Evolutionary conservation across 805 yeast species (phyloP), one percentile per base, ranked within the genome.

Genomic region (Ogataea dorogensis): DNA sequence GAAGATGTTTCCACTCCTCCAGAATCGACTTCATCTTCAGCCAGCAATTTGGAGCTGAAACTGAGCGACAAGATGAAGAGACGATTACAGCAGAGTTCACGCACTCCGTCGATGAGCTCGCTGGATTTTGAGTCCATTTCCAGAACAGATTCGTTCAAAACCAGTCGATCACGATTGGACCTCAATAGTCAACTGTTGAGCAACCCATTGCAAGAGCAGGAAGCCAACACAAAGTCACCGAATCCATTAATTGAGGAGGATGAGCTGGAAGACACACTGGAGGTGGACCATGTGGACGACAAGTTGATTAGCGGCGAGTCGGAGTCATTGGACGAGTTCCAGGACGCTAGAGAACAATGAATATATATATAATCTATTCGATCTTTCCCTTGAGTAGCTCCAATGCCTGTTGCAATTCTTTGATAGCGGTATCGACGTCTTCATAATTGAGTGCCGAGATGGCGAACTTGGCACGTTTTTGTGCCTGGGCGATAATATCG

Each of bases 381-480:
- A n/a, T n/a, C n/a, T 27, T 17, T 36, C 40, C 59, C 35, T 47
- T 54, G 33, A 75, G 50, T 23, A 78, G 48, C 13, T 65, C 69
- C 26, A 82, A 56, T 0, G 87, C 87, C 17, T 65, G 54, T 12
- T 61, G 56, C 30, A 84, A 59, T 53, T 84, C 86, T 23, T 63
- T 64, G 28, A 77, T 75, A 2, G 91, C 91, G 0, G 91, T 84
- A 3, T 56, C 69, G 22, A 75, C 61, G 49, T 84, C 94, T 43
- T 84, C 91, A 54, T 82, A 84, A 53, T 82, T 82, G 53, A 84
- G 65, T 0, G 94, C 93, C 38, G 87, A 79, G 5, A 82, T 77
- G 2, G 88, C 91, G 55, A 79, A 84, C 53, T 77, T 81, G 20
- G 89, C 84, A 42, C 70, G 73, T 48, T 77, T 81, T 51, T 83